Conservation (phyloP, 805 yeast species). For the Saccharomycodes ludwigii region DNA sequence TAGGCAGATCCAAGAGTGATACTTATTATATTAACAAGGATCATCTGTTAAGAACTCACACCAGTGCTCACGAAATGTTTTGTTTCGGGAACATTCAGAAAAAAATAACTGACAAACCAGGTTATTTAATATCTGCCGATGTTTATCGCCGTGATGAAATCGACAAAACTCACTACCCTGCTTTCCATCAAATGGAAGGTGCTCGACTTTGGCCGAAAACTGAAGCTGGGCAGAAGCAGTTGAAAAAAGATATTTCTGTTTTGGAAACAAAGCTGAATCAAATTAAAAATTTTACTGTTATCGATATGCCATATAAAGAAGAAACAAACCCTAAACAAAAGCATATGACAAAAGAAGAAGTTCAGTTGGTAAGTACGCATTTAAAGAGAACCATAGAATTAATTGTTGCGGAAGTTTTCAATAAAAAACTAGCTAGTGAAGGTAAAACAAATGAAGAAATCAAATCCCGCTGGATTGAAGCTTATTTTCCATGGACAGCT, state of each 20-base stretch:
- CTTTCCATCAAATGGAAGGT: slow-evolving; percentile 96
- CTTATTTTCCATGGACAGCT: slow-evolving; percentile 95
- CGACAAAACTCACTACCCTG: slow-evolving; percentile 93
- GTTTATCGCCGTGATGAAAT: slow-evolving; percentile 93
- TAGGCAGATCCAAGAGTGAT: slow-evolving; percentile 85
- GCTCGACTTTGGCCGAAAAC: slow-evolving; percentile 70
- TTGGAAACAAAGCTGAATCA: slow-evolving; percentile 38
- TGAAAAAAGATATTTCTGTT: slow-evolving; percentile 45
- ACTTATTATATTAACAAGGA: slow-evolving; percentile 78
- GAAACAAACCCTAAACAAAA: slow-evolving; percentile 69
- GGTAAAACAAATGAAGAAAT: slow-evolving; percentile 39
- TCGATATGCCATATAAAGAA: slow-evolving; percentile 50
- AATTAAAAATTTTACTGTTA: slow-evolving; percentile 53
- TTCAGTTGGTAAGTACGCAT: slow-evolving; percentile 58
- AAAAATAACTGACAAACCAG: slow-evolving; percentile 34
- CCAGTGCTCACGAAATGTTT: slow-evolving; percentile 91
- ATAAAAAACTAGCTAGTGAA: slow-evolving; percentile 22
- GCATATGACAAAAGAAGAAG: slow-evolving; percentile 59
- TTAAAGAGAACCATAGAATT: slow-evolving; percentile 78
- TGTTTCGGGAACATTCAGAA: slow-evolving; percentile 57
- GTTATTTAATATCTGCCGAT: slow-evolving; percentile 88
- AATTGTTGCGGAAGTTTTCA: slow-evolving; percentile 71
- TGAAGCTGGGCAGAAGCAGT: slow-evolving; percentile 24
- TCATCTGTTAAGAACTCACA: slow-evolving; percentile 75
- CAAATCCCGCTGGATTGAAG: slow-evolving; percentile 87